Base-by-base conservation (phyloP, 1,284 basidiomycete genomes). In the Dichomitus squalens region DNA sequence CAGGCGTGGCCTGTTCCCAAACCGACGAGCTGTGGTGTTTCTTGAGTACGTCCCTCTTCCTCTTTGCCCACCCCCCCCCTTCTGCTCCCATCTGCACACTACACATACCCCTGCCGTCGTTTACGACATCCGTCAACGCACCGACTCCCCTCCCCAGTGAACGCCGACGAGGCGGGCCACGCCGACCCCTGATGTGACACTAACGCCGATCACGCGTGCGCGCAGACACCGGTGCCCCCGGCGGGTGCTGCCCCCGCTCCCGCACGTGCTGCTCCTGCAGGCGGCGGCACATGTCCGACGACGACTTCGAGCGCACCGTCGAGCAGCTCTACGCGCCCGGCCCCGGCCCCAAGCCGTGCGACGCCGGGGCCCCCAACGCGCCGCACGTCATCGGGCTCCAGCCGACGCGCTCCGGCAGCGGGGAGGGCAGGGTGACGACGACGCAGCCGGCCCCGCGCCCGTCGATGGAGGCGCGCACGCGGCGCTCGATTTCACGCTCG, bases 281-380 rank as follows among this genome's bases (percentile, higher is more conserved):
- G 27, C 56, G n/a, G n/a, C n/a, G n/a, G 57, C 44, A 38, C 40
- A 63, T 60, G 58, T 29, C 47, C 57, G 61, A 63, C 56, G 44
- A 44, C 52, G 61, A 60, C 25, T 63, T 63, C 38, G 61, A 63
- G 52, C 58, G 57, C 52, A 58, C 58, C 38, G 61, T 63, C 57
- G 58, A 63, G 47, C 48, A 63, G 52, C 53, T 63, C 54, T 63
- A 63, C 59, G 35, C 55, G 2, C 49, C 49, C 47, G 34, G 29
- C 58, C 48, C 53, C 21, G 41, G 31, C 34, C 18, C 49, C 40
- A 27, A 47, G n/a, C 23, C 34, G 7, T 47, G 35, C 51, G 35
- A 40, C 48, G 46, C 11, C 53, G 16, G 23, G 51, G 38, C 23
- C 12, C 6, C 27, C n/a, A 43, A 27, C 36, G 46, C 20, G 9